phyloP scores from a whole-genome alignment of 2,329 filamentous ascomycete genomes.

The Nothophoma quercina region DNA sequence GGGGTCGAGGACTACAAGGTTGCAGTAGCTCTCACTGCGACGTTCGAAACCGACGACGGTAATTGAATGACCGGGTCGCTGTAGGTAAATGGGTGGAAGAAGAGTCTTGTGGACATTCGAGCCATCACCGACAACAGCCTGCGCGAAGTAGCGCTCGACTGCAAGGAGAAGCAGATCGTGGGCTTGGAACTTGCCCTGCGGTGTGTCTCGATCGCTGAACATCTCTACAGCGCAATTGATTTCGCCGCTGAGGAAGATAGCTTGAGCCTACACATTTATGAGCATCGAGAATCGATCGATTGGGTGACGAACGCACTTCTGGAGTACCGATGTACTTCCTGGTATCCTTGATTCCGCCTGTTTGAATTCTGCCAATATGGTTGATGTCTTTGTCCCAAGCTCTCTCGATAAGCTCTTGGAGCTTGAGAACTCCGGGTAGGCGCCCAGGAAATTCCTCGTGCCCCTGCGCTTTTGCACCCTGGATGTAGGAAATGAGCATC shows the following conservation, averaged over 20 bases:
- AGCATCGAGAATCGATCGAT: slow-evolving; percentile 6
- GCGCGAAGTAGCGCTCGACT: slow-evolving; percentile 77
- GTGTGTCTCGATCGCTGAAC: slow-evolving; percentile 52
- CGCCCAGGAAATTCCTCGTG: slow-evolving; percentile 65
- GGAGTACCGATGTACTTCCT: slow-evolving; percentile 95
- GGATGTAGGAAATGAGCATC: slow-evolving; percentile 83
- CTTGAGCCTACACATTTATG: slow-evolving; percentile 70
- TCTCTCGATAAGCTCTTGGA: slow-evolving; percentile 85
- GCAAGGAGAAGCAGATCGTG: slow-evolving; percentile 67
- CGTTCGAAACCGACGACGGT: slow-evolving; percentile 87
- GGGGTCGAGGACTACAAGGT: slow-evolving; percentile 88
- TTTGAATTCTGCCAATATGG: slow-evolving; percentile 75
- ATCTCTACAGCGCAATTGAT: slow-evolving; percentile 66
- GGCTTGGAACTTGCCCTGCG: slow-evolving; percentile 56
- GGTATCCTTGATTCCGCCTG: slow-evolving; percentile 85
- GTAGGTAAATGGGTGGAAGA: slow-evolving; percentile 87
- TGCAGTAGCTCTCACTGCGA: slow-evolving; percentile 67
- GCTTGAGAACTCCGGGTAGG: slow-evolving; percentile 78
- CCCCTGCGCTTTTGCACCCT: slow-evolving; percentile 64
- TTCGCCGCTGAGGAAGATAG: slow-evolving; percentile 73
- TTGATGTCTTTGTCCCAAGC: slow-evolving; percentile 92
- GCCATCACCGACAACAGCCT: slow-evolving; percentile 56
- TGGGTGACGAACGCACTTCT: slow-evolving; percentile 64
- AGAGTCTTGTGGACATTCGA: slow-evolving; percentile 73
- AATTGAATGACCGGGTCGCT: slow-evolving; percentile 89